Base-by-base conservation (phyloP, 208 protist species). In the Leishmania amazonensis region DNA sequence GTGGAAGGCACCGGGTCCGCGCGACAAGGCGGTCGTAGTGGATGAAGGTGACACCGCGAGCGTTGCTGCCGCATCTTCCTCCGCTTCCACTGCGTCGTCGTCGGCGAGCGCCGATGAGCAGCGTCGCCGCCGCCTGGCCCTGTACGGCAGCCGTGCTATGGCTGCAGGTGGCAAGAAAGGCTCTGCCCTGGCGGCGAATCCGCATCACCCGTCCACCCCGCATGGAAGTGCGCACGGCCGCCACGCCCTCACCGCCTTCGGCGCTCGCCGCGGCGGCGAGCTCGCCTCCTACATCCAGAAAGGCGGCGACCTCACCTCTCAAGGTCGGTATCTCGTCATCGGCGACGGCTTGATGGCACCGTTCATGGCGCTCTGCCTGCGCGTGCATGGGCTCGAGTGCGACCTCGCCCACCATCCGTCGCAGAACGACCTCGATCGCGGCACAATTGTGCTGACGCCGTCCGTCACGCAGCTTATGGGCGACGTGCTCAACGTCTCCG, bases 391-490 rank as follows among this genome's bases (percentile, higher is more conserved):
- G 53, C 85, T 98, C 5, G 90, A 96, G 65, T 97, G 94, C 80
- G 94, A 98, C 74, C 86, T 98, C 9, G 91, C 93, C 3, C 88
- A 98, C 80, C 90, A 96, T 81, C 24, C 79, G 49, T 88, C 86
- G 68, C 83, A 74, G 65, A 94, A 89, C 70, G 91, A 97, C 76
- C 51, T 92, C 17, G 96, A 98, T 84, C 90, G 93, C 53, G 94
- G 94, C 67, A 95, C 95, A 15, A 91, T 98, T 77, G 91, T 97
- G 38, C 88, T 98, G 58, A 95, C 96, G 51, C 96, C 96, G 47
- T 97, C 92, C n/a, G 86, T 98, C 40, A 98, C 96, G 73, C 92
- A 98, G 85, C 84, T 97, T 19, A 94, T 98, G 90, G 95, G 94
- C 35, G 96, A 98, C 71, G 94, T 97, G 49, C 86, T 98, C 70